Conservation (phyloP, 2,329 filamentous ascomycete genomes). For the Ophioceras dolichostomum region DNA sequence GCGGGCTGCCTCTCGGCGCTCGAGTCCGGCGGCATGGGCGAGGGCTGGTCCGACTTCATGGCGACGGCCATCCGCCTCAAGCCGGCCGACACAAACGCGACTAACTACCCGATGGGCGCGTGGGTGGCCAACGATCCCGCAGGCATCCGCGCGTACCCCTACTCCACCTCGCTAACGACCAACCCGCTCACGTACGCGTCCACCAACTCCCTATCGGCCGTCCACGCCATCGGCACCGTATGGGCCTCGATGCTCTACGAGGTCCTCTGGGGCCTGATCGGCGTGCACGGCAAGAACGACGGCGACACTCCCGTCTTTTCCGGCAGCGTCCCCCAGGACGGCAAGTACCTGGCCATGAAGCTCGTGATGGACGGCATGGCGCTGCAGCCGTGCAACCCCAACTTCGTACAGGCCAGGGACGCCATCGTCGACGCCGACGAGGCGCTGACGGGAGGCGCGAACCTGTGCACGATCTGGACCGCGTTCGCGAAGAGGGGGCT, state of each 20-base stretch:
- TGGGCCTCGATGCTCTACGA: constrained; percentile 43
- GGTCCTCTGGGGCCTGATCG: constrained; percentile 44
- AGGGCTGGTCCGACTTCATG: constrained; percentile 46
- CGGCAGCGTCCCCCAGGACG: constrained; percentile 36
- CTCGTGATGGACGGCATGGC: constrained; percentile 38
- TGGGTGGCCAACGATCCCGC: constrained; percentile 30
- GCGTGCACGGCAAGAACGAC: constrained; percentile 39
- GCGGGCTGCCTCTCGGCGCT: constrained; percentile 28
- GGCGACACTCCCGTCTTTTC: constrained; percentile 25
- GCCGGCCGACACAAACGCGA: constrained; percentile 28
- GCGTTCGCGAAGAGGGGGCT: constrained; percentile 46
- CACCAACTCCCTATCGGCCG: constrained; percentile 22
- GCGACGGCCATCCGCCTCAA: constrained; percentile 37
- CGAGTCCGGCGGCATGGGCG: constrained; percentile 45
- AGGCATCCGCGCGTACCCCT: constrained; percentile 37
- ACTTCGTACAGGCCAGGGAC: constrained; percentile 37
- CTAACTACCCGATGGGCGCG: constrained; percentile 33
- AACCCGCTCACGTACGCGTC: constrained; percentile 38
- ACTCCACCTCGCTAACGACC: constrained; percentile 33
- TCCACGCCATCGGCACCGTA: constrained; percentile 37
- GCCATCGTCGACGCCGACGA: constrained; percentile 43
- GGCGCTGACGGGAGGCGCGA: constrained; percentile 35
- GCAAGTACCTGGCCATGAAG: constrained; percentile 38
- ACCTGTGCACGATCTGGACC: constrained; percentile 39
- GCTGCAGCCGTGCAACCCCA: constrained; percentile 44